Percentiles rank a stretch among this genome's conserved stretches.
Evolutionary conservation across 2,329 filamentous ascomycete genomes (phyloP).

Genomic region (Septoria petroselini): DNA sequence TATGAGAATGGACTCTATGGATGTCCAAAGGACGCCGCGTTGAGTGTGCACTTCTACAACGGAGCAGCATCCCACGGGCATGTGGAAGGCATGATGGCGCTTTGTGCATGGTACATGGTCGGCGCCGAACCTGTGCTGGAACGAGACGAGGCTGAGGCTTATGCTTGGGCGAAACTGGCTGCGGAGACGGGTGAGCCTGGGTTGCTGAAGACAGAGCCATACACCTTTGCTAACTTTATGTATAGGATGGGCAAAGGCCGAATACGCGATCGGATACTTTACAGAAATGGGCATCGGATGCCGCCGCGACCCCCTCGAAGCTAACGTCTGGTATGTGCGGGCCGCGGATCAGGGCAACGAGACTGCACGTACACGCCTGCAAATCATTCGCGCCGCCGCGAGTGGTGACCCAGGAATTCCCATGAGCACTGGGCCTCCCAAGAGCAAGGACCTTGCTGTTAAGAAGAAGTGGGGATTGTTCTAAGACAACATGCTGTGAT

Average conservation of each 20-base stretch:
- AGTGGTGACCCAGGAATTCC: slow-evolving; percentile 51
- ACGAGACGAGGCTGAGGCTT: slow-evolving; percentile 93
- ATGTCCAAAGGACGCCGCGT: slow-evolving; percentile 84
- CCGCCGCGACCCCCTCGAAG: slow-evolving; percentile 87
- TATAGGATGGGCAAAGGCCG: slow-evolving; percentile 64
- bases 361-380: slow-evolving; percentile 79
- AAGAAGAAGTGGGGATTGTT: slow-evolving; percentile 15
- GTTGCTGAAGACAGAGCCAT: neutral
- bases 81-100: slow-evolving; percentile 89
- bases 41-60: slow-evolving; percentile 97
- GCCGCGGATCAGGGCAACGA: slow-evolving; percentile 90
- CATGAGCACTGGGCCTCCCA: slow-evolving; percentile 37
- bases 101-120: slow-evolving; percentile 98
- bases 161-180: slow-evolving; percentile 88
- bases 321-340: slow-evolving; percentile 97
- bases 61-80: slow-evolving; percentile 82
- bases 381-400: slow-evolving; percentile 81
- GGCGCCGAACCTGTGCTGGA: slow-evolving; percentile 88
- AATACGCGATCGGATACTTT: slow-evolving; percentile 95
- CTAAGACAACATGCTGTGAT: neutral
- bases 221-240: slow-evolving; percentile 15
- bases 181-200: slow-evolving; percentile 76
- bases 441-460: slow-evolving; percentile 32
- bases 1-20: slow-evolving; percentile 88
- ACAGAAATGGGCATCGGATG: slow-evolving; percentile 98